A percentile compares a stretch with the other conserved stretches of the same genome.
Conservation (phyloP, 768 basidiomycete genomes). For the Russula virescens region DNA sequence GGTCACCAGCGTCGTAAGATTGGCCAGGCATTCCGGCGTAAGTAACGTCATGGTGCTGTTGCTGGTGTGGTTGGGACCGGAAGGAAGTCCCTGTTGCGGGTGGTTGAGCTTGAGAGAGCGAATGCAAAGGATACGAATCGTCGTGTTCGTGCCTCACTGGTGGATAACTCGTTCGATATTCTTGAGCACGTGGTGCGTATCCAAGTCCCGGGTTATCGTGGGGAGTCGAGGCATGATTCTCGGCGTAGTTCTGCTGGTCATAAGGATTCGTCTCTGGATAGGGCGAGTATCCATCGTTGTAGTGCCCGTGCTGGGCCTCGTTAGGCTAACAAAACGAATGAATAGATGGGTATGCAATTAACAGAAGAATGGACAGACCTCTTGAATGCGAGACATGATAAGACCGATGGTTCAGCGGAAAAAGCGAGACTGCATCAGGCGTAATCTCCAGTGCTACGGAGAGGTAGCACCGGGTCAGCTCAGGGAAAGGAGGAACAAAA, state of each 20-base stretch:
- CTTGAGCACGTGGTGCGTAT: slow-evolving; percentile 23
- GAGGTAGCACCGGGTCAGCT: too few relatives aligned
- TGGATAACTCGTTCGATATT: slow-evolving; percentile 17
- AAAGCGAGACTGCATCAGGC: neutral
- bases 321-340: slow-evolving; percentile 42
- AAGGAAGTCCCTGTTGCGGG: neutral
- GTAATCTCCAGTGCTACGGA: too few relatives aligned
- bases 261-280: slow-evolving; percentile 36
- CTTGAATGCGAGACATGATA: slow-evolving; percentile 39
- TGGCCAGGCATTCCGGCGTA: too few relatives aligned
- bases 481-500: too few relatives aligned
- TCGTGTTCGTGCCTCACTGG: slow-evolving; percentile 24
- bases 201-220: slow-evolving; percentile 13
- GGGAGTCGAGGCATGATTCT: slow-evolving; percentile 37
- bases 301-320: slow-evolving; percentile 55
- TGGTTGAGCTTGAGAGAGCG: too few relatives aligned
- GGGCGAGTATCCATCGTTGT: slow-evolving; percentile 62
- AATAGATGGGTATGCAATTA: neutral
- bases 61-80: neutral
- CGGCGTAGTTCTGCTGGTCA: slow-evolving; percentile 33
- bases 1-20: slow-evolving; percentile 11
- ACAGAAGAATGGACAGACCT: slow-evolving; percentile 30
- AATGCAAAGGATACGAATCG: too few relatives aligned
- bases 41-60: too few relatives aligned
- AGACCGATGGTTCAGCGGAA: neutral